Conservation (phyloP, 2,329 filamentous ascomycete genomes). For the Hymenoscyphus fraxineus region DNA sequence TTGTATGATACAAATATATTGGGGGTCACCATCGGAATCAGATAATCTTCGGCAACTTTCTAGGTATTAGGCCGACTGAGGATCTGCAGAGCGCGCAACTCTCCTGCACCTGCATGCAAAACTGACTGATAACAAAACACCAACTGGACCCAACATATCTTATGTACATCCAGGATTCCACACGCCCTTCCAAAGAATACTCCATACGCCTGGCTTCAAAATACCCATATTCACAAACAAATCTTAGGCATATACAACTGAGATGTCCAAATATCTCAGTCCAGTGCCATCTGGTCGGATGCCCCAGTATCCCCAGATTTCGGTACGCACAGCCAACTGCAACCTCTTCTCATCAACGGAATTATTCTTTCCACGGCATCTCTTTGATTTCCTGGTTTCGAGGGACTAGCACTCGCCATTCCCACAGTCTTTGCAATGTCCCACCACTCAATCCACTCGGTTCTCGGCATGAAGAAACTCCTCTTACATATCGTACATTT, state of each 20-base stretch:
- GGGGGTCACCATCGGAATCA: not conserved
- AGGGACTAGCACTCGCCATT: constrained; percentile 22
- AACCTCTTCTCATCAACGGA: constrained; percentile 36
- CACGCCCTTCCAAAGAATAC: not conserved
- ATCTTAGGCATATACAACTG: not conserved
- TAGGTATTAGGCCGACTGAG: not conserved
- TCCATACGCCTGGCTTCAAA: constrained; percentile 5
- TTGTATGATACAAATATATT: not conserved
- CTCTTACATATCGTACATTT: constrained; percentile 51
- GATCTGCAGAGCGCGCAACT: constrained; percentile 1
- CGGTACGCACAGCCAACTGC: constrained; percentile 36
- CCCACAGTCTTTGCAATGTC: constrained; percentile 35
- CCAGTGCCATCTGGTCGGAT: constrained; percentile 13
- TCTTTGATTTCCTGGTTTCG: constrained; percentile 30
- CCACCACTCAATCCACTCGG: constrained; percentile 63
- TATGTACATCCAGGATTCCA: not conserved
- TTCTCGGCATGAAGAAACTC: constrained; percentile 46
- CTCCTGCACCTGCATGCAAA: not conserved
- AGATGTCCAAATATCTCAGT: constrained; percentile 1
- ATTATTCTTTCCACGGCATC: constrained; percentile 33
- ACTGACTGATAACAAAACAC: not conserved
- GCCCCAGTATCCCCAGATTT: constrained; percentile 1
- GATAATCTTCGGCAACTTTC: not conserved
- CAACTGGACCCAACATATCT: not conserved
- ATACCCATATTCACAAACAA: not conserved